Evolutionary conservation across 83 land plant genomes (phyloP), one percentile per base, ranked within the genome.

Genomic region (Picea engelmannii): DNA sequence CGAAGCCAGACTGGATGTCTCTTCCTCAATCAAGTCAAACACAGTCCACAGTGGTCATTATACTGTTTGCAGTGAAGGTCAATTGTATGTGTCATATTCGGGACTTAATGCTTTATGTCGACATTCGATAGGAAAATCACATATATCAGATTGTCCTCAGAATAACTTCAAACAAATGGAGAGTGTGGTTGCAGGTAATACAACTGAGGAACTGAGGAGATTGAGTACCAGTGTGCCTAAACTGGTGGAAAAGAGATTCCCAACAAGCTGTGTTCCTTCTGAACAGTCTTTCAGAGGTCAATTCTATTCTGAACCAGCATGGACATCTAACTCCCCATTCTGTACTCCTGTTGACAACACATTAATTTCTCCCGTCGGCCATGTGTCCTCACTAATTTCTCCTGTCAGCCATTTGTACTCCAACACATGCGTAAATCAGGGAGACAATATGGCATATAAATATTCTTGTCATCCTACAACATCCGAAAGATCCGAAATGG

Each of bases 201-300:
- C 55, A 73, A 0, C 25, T 47, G 58, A 47, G 13, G 52, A 74
- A 21, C 25, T 21, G n/a, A 47, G 77, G 2, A 47, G 17, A 47
- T 74, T 47, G 6, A 74, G 4, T 74, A 47, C 13, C 24, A 47
- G 13, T 47, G 59, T 12, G 23, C 77, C 27, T 74, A 74, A 74
- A 44, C 77, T 21, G 59, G 23, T 74, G 21, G 25, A 47, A 74
- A 74, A 47, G 58, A 21, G 27, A 13, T 42, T 47, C 27, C 58
- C 59, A 40, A 21, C 27, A 74, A 42, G 49, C 23, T 44, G 24
- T 74, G 59, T 70, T 15, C n/a, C 42, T 74, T 52, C 3, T 47
- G 77, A 42, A 74, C 55, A 73, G 77, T 40, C 59, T 4, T 73
- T 73, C 2, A 73, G 24, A 44, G 77, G 42, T 44, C 59, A 44